A percentile compares a stretch with the other conserved stretches of the same genome.
These are phyloP conservation scores for Torulaspora quercuum DNA, from an alignment of 805 yeast species.

Conservation along the genomic window DNA sequence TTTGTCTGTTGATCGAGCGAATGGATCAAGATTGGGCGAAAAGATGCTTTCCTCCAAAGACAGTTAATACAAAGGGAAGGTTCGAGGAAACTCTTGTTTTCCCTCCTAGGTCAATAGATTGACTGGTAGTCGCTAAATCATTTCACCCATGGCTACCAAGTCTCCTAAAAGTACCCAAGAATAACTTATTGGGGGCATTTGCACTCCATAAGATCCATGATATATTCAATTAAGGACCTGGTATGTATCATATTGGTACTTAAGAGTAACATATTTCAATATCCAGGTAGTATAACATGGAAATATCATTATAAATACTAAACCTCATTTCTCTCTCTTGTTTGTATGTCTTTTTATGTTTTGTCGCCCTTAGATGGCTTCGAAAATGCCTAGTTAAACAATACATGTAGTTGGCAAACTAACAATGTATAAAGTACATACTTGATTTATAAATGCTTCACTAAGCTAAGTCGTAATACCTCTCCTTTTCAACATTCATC, in stretches of 20 bases:
- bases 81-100: background rate
- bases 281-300: constrained; percentile 27
- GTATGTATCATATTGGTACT: constrained; percentile 9
- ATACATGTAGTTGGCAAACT: background rate
- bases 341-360: constrained; percentile 6
- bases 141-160: background rate
- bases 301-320: too few relatives aligned
- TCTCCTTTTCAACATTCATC: constrained; percentile 32
- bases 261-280: constrained; percentile 5
- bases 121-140: background rate
- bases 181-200: background rate
- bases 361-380: background rate
- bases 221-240: constrained; percentile 11
- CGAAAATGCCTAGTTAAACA: background rate
- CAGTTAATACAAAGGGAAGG: background rate
- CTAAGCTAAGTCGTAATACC: constrained; percentile 32
- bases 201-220: constrained; percentile 2
- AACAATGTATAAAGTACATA: too few relatives aligned
- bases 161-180: constrained; percentile 1
- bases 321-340: too few relatives aligned
- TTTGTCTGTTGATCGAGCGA: too few relatives aligned
- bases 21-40: too few relatives aligned
- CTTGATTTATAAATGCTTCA: too few relatives aligned
- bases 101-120: background rate
- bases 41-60: too few relatives aligned